Conservation (phyloP, 2,329 filamentous ascomycete genomes). For the Aureobasidium sp. region DNA sequence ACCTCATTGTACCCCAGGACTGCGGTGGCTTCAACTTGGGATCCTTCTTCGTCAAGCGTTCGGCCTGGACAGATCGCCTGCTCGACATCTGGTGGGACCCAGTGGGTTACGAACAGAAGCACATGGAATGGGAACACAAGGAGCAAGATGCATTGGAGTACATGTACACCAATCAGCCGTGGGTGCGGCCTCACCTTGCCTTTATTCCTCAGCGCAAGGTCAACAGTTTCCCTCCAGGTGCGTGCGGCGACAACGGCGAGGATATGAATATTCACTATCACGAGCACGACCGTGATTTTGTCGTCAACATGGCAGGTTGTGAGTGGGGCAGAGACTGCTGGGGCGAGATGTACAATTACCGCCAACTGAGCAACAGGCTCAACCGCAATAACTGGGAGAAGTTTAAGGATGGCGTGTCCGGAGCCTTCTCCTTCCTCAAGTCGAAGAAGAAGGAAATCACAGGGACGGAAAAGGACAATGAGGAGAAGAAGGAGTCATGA, state of each 20-base stretch:
- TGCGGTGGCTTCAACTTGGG: constrained; percentile 94
- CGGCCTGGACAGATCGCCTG: constrained; percentile 81
- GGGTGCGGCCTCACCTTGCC: constrained; percentile 79
- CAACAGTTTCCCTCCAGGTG: constrained; percentile 88
- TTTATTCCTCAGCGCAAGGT: constrained; percentile 89
- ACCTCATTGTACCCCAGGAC: constrained; percentile 85
- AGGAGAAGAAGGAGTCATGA: constrained; percentile 1
- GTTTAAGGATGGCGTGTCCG: constrained; percentile 42
- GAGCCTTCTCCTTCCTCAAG: constrained; percentile 26
- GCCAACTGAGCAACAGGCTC: constrained; percentile 80
- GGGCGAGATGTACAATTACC: constrained; percentile 95
- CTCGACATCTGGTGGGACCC: constrained; percentile 99
- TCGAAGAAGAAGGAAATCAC: constrained; percentile 18
- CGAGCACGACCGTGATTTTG: constrained; percentile 76
- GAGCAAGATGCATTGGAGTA: constrained; percentile 94
- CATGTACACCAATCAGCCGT: constrained; percentile 83
- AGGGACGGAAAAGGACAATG: constrained; percentile 3
- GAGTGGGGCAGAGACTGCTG: constrained; percentile 96
- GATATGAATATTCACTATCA: constrained; percentile 77
- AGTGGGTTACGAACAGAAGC: constrained; percentile 92
- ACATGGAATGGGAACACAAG: constrained; percentile 99
- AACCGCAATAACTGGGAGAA: constrained; percentile 79
- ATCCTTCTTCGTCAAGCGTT: constrained; percentile 84
- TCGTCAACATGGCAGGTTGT: constrained; percentile 98
- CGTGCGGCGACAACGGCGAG: constrained; percentile 71